Conservation (phyloP, 2,329 filamentous ascomycete species). For the Botrytis pseudocinerea region DNA sequence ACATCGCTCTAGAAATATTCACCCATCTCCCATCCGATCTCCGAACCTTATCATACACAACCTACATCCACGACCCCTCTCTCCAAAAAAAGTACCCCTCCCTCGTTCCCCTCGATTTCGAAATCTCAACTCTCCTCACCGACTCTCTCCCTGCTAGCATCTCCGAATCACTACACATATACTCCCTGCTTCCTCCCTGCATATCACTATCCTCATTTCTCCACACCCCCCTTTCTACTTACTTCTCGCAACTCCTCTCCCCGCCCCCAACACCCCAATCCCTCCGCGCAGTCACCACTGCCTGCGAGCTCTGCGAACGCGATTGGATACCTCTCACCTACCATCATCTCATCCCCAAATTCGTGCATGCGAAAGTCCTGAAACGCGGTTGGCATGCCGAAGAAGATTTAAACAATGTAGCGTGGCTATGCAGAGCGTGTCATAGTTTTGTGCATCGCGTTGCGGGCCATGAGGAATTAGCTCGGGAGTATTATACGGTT, state of each 20-base stretch:
- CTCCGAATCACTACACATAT: conserved; percentile 66
- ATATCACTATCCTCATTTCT: conserved; percentile 57
- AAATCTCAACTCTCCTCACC: conserved; percentile 46
- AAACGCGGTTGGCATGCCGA: conserved; percentile 78
- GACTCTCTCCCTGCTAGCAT: conserved; percentile 56
- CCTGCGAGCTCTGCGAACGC: conserved; percentile 76
- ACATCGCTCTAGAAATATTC: conserved; percentile 71
- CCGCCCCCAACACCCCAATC: conserved; percentile 63
- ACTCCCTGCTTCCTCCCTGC: conserved; percentile 55
- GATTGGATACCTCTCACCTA: conserved; percentile 77
- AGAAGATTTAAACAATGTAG: conserved; percentile 75
- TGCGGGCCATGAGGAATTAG: conserved; percentile 75
- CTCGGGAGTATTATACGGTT: conserved; percentile 70
- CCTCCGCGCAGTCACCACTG: conserved; percentile 53
- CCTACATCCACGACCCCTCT: conserved; percentile 49
- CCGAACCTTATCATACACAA: conserved; percentile 60
- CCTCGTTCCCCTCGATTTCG: conserved; percentile 47
- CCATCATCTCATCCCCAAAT: conserved; percentile 81
- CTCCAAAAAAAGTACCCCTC: conserved; percentile 58
- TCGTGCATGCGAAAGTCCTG: conserved; percentile 72
- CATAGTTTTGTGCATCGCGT: conserved; percentile 80
- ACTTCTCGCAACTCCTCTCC: conserved; percentile 57
- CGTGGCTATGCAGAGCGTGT: conserved; percentile 83
- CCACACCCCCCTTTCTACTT: conserved; percentile 61
- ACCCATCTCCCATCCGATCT: conserved; percentile 61